These are phyloP conservation scores for Hygrophoropsis aurantiaca DNA, from an alignment of 768 basidiomycete species.

Conservation along the genomic window DNA sequence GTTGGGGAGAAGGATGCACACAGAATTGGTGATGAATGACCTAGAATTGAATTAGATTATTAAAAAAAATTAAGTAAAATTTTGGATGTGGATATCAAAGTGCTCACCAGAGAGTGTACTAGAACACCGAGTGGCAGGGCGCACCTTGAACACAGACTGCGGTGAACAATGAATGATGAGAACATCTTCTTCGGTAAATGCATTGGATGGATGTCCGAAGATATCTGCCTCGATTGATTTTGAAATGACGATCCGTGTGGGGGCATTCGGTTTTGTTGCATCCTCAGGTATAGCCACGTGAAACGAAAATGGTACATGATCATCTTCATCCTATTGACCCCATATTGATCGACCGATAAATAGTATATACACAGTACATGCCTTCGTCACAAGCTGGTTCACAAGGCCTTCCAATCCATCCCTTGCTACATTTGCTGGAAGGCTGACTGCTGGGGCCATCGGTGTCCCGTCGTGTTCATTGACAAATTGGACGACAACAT, in stretches of 20 bases:
- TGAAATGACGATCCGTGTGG: slow-evolving; percentile 79
- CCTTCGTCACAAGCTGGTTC: slow-evolving; percentile 80
- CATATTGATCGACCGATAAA: slow-evolving; percentile 7
- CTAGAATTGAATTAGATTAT: slow-evolving; percentile 34
- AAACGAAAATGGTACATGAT: slow-evolving; percentile 91
- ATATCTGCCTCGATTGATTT: slow-evolving; percentile 85
- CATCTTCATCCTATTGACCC: slow-evolving; percentile 51
- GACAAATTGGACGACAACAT: slow-evolving; percentile 89
- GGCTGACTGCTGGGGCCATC: slow-evolving; percentile 83
- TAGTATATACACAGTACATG: slow-evolving; percentile 33
- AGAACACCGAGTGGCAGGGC: slow-evolving; percentile 92
- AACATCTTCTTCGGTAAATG: slow-evolving; percentile 83
- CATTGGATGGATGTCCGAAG: slow-evolving; percentile 65
- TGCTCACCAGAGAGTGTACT: slow-evolving; percentile 80
- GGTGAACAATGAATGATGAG: slow-evolving; percentile 89
- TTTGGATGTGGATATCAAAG: slow-evolving; percentile 1
- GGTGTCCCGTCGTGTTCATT: slow-evolving; percentile 81
- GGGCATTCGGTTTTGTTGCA: slow-evolving; percentile 45
- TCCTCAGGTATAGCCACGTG: slow-evolving; percentile 74
- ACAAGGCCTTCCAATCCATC: slow-evolving; percentile 86
- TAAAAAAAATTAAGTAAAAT: slow-evolving; percentile 4
- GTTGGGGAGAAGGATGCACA: slow-evolving; percentile 97
- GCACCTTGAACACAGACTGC: slow-evolving; percentile 92
- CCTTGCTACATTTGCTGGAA: slow-evolving; percentile 84
- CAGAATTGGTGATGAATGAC: slow-evolving; percentile 89